Conservation (phyloP, 2,329 filamentous ascomycete species). For the Colletotrichum phormii region DNA sequence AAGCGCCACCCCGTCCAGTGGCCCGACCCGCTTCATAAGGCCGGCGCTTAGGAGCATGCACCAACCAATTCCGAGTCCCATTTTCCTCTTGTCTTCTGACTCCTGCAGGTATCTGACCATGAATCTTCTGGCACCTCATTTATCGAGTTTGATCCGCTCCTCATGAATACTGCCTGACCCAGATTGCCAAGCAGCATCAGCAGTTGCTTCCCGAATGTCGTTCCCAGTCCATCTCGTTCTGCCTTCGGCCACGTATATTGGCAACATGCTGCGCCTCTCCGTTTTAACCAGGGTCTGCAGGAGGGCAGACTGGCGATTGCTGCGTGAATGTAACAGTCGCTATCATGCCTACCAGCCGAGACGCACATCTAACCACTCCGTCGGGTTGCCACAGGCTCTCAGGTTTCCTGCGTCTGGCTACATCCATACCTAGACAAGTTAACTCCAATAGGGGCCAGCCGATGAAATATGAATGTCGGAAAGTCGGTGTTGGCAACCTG, state of each 20-base stretch:
- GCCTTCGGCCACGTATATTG: neutral
- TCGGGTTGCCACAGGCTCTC: neutral
- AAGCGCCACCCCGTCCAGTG: no score
- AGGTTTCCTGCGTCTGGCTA: neutral
- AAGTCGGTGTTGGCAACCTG: neutral
- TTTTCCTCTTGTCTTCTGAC: no score
- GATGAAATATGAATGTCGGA: neutral
- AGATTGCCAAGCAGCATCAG: no score
- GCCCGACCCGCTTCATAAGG: no score
- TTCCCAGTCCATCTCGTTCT: neutral
- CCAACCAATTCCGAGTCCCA: no score
- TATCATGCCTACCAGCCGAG: neutral
- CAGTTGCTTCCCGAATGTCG: neutral
- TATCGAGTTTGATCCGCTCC: no score
- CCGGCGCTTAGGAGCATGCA: no score
- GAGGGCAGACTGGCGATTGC: neutral
- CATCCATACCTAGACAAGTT: neutral
- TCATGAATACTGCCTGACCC: no score
- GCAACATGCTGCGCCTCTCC: neutral
- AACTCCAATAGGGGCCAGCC: neutral
- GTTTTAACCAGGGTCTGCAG: conserved; percentile 7
- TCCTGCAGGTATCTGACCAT: no score
- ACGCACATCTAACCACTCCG: neutral
- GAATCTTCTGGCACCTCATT: no score
- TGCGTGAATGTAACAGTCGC: neutral